Evolutionary conservation across 108 stramenopile species (phyloP).

Genomic region (Cyclostephanos invisitatus): DNA sequence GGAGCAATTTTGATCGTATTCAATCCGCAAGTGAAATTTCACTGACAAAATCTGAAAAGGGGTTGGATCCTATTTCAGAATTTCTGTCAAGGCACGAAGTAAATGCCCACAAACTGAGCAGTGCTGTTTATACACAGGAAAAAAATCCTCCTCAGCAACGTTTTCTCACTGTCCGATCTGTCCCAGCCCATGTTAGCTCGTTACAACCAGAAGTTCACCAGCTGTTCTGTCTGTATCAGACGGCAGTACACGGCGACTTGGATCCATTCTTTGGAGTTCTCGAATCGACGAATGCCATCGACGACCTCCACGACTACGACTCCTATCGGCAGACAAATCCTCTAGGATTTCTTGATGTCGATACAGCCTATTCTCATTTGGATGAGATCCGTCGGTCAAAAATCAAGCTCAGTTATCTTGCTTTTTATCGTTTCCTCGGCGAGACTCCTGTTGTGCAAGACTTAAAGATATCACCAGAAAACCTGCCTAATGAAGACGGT

Average conservation of each 20-base stretch:
- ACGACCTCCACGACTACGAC: conserved; percentile 25
- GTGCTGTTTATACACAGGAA: conserved; percentile 13
- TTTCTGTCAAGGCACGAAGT: conserved; percentile 22
- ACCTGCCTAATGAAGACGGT: conserved; percentile 28
- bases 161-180: conserved; percentile 54
- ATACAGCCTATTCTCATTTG: conserved; percentile 49
- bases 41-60: not conserved
- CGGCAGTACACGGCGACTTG: conserved; percentile 73
- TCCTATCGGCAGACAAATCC: conserved; percentile 15
- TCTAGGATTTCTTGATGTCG: conserved; percentile 43
- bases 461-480: not conserved
- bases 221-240: conserved; percentile 71
- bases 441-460: conserved; percentile 60
- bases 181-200: conserved; percentile 69
- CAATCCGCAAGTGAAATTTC: not conserved
- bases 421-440: conserved; percentile 76
- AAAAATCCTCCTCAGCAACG: conserved; percentile 30
- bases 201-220: conserved; percentile 76
- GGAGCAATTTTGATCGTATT: not conserved
- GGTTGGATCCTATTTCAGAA: conserved; percentile 33
- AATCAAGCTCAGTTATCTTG: conserved; percentile 37
- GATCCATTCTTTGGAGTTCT: conserved; percentile 54
- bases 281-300: conserved; percentile 1
- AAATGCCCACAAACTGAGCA: conserved; percentile 9
- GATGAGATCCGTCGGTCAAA: conserved; percentile 32